phyloP scores from a whole-genome alignment of 805 yeast genomes.

The Myxozyma nipponensis region DNA sequence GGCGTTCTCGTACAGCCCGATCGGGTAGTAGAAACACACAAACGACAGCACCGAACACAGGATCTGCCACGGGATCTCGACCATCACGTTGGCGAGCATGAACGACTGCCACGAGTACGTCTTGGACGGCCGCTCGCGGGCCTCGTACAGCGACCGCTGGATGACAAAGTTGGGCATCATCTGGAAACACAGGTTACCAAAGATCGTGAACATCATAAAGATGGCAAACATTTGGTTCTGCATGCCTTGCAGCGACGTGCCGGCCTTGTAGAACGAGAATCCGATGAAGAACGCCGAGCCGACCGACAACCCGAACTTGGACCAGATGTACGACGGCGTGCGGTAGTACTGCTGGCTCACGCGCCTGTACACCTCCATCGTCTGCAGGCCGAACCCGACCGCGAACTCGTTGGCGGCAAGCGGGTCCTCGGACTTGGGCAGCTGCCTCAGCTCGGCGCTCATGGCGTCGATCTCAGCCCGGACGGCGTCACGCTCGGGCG shows the following conservation, averaged over 20 bases:
- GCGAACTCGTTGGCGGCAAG: slow-evolving; percentile 48
- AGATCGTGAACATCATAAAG: slow-evolving; percentile 61
- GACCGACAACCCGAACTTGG: slow-evolving; percentile 50
- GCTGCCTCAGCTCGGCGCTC: slow-evolving; percentile 52
- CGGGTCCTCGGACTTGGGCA: slow-evolving; percentile 8
- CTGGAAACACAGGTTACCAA: slow-evolving; percentile 58
- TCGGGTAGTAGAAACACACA: slow-evolving; percentile 58
- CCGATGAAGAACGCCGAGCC: slow-evolving; percentile 59
- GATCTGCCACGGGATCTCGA: slow-evolving; percentile 64
- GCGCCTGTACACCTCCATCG: slow-evolving; percentile 46
- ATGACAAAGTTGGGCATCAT: slow-evolving; percentile 56
- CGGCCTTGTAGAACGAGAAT: slow-evolving; percentile 64
- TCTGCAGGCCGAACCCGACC: slow-evolving; percentile 42
- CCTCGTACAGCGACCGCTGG: slow-evolving; percentile 67
- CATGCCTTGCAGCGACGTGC: slow-evolving; percentile 57
- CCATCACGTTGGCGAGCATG: slow-evolving; percentile 56
- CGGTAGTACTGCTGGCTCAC: slow-evolving; percentile 60
- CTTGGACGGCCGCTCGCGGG: slow-evolving; percentile 68
- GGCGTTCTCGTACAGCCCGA: slow-evolving; percentile 52
- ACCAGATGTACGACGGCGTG: slow-evolving; percentile 56
- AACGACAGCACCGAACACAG: slow-evolving; percentile 55
- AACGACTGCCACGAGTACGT: slow-evolving; percentile 66
- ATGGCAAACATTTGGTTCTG: slow-evolving; percentile 80
- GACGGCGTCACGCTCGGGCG: slow-evolving; percentile 57
- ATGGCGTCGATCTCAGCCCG: slow-evolving; percentile 57